Conservation (phyloP, 352 stramenopile genomes). For the Pythium phragmitis region DNA sequence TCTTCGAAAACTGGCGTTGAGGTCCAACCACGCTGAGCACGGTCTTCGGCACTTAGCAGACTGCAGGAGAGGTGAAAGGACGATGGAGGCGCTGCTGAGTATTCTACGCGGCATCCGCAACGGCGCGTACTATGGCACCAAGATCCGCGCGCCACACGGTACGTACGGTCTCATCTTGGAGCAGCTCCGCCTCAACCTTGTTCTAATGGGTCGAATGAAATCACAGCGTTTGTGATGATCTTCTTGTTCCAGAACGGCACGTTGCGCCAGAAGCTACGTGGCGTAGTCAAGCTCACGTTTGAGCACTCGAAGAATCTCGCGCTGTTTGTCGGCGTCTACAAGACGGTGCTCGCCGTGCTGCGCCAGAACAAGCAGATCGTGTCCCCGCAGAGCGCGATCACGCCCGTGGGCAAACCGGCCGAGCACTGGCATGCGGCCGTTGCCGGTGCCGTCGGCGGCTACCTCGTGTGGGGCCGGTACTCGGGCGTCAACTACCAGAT, state of each 20-base stretch:
- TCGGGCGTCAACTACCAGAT: constrained; percentile 90
- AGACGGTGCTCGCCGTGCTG: constrained; percentile 64
- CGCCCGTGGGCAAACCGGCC: constrained; percentile 60
- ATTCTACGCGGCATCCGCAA: constrained; percentile 84
- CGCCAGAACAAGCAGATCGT: constrained; percentile 50
- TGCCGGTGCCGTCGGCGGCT: constrained; percentile 71
- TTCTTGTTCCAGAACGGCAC: constrained; percentile 85
- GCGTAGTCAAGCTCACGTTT: constrained; percentile 75
- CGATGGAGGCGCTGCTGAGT: constrained; percentile 57
- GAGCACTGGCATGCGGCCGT: constrained; percentile 78
- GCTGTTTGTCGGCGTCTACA: constrained; percentile 88
- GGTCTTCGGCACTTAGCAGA: too few species aligned
- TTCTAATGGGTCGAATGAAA: constrained; percentile 11
- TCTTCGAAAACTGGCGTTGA: not conserved
- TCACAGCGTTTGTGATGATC: constrained; percentile 87
- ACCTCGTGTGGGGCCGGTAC: constrained; percentile 85
- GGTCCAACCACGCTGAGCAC: too few species aligned
- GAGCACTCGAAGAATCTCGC: constrained; percentile 89
- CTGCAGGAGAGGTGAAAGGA: not conserved
- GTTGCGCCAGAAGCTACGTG: constrained; percentile 71
- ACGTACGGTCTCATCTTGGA: constrained; percentile 10
- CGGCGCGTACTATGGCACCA: constrained; percentile 88
- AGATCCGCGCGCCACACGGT: constrained; percentile 87
- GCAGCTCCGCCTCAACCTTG: not conserved
- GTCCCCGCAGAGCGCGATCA: constrained; percentile 31